Base-by-base conservation (phyloP, 306 rosid species). In the Prinsepia uniflora region DNA sequence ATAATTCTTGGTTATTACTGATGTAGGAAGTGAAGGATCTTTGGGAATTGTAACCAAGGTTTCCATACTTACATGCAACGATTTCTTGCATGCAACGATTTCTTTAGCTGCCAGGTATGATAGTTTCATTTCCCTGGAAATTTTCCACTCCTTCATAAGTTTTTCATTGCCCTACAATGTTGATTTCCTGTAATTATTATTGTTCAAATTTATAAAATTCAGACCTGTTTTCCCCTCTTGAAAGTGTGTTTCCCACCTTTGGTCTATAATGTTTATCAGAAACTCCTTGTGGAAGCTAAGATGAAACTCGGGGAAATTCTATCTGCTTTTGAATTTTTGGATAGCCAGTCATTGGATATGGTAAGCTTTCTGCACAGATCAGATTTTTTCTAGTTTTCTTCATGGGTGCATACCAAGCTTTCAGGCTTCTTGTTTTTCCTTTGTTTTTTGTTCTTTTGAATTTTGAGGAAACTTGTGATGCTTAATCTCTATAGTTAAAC, bases 21-120 rank as follows among this genome's bases (percentile, higher is more conserved):
- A 64, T 85, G 81, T 70, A 94, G 98, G 98, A 65, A 94, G 98
- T 83, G 98, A 94, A 87, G 98, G 98, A 80, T 85, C 98, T 73
- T 82, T 94, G 84, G 97, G 98, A 83, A 84, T 94, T 84, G 87
- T 94, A 65, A 90, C 98, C 52, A 94, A 88, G 84, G 87, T 94
- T 84, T 84, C 98, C 48, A 80, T 94, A 81, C 97, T 94, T 63
- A 88, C 98, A 90, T 79, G 76, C 84, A 59, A 97, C 98, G n/a
- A 72, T 88, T 94, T 79, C 92, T 94, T 68, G 96, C 92, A 57
- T 94, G 96, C 78, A 75, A 82, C 77, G 89, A 94, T 82, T 94
- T 85, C 79, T 71, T 47, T 69, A 86, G 94, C 82, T 89, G 97
- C 84, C 97, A 86, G 96, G 98, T 78, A 84, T 60, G 82, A 67